Base-by-base conservation (phyloP, 768 basidiomycete species). In the Boletus subcaerulescens region DNA sequence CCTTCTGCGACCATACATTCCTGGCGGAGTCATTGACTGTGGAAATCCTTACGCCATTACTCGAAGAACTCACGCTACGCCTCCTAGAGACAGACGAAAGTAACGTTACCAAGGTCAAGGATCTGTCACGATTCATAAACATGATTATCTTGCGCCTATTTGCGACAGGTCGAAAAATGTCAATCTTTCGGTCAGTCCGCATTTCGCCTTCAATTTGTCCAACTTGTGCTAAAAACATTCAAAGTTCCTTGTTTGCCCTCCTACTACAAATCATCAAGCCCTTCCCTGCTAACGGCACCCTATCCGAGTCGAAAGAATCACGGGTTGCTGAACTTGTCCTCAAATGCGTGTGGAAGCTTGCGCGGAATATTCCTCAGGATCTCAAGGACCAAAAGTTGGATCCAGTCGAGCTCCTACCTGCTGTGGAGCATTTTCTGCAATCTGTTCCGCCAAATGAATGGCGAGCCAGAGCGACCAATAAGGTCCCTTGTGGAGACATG, bases 281-380 rank as follows among this genome's bases (percentile, higher is more conserved):
- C 18, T 90, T 95, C 75, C 89, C 89, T 3, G 77, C 74, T 53
- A 90, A 81, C 52, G 88, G 84, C 29, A 88, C 88, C 18, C 66
- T 81, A 24, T 72, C 82, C 2, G 87, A 93, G 40, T 88, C 92
- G 3, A 86, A 89, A 58, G 90, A 91, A 62, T 82, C 89, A 0
- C 90, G 89, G 62, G 89, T 98, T 18, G 92, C 93, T 2, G 95
- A 98, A 69, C 81, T 98, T 20, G 92, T 93, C 17, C 72, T 94
- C 55, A 96, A 98, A 76, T 99, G 97, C 72, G 84, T 99, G 26
- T 98, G 97, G 97, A 99, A 99, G 73, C 75, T 98, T 52, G 93
- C 93, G 6, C 81, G 95, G 60, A 95, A 92, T 59, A 92, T 98
- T 45, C 93, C 93, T 6, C 91, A 94, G 65, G 93, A 95, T 68